Percentiles rank a stretch among this genome's conserved stretches.
phyloP scores from a whole-genome alignment of 2,329 filamentous ascomycete species.

The Phialemonium atrogriseum region DNA sequence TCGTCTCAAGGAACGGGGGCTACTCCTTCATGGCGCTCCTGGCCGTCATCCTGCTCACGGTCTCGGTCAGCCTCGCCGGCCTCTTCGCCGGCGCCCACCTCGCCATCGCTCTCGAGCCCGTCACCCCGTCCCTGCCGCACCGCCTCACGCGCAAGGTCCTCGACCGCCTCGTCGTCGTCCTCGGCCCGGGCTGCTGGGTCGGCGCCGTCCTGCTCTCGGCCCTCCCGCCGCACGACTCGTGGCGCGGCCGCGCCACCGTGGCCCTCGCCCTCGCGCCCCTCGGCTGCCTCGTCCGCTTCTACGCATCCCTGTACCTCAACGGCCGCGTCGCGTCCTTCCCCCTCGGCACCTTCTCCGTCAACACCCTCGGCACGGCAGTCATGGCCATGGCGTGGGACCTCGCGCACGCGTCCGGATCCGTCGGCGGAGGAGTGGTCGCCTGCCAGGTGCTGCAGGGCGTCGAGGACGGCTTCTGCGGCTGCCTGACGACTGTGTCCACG shows the following conservation, averaged over 20 bases:
- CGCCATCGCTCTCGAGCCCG: slow-evolving; percentile 50
- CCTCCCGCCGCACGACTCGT: slow-evolving; percentile 62
- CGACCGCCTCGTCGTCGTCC: slow-evolving; percentile 53
- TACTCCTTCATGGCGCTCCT: slow-evolving; percentile 77
- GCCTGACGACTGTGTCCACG: slow-evolving; percentile 58
- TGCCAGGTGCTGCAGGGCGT: slow-evolving; percentile 57
- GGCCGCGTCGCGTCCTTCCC: slow-evolving; percentile 60
- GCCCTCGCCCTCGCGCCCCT: slow-evolving; percentile 74
- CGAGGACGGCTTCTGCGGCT: slow-evolving; percentile 61
- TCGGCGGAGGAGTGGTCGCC: slow-evolving; percentile 43
- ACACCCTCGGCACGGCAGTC: slow-evolving; percentile 67
- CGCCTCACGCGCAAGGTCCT: slow-evolving; percentile 47
- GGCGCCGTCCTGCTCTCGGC: slow-evolving; percentile 65
- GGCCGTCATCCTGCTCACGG: slow-evolving; percentile 64
- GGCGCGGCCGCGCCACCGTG: slow-evolving; percentile 71
- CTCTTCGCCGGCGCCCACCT: slow-evolving; percentile 68
- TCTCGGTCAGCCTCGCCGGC: slow-evolving; percentile 61
- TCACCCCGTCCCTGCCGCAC: slow-evolving; percentile 54
- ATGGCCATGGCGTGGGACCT: slow-evolving; percentile 73
- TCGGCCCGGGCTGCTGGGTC: slow-evolving; percentile 71
- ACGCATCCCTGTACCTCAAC: slow-evolving; percentile 65
- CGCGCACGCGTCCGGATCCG: slow-evolving; percentile 59
- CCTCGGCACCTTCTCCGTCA: slow-evolving; percentile 77
- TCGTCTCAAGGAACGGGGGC: slow-evolving; percentile 54
- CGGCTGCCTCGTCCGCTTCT: slow-evolving; percentile 70